A percentile compares a stretch with the other conserved stretches of the same genome.
phyloP scores from a whole-genome alignment of 805 yeast species.

The Zygoascus ofunaensis region DNA sequence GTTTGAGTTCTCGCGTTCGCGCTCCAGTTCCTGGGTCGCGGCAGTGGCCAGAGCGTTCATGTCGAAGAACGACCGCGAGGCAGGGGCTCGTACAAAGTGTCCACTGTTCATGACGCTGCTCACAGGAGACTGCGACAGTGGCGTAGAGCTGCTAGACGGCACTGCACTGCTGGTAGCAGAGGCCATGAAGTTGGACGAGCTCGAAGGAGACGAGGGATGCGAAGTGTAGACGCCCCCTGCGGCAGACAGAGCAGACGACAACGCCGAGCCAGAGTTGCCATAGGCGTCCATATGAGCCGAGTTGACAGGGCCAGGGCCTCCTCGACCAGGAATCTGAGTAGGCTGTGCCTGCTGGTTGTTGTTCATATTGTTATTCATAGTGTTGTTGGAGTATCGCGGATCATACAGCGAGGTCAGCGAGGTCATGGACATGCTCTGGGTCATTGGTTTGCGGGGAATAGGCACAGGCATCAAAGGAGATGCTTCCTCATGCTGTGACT shows the following conservation, averaged over 20 bases:
- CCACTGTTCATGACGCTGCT: constrained; percentile 6
- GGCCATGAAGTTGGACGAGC: background rate
- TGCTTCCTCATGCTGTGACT: constrained; percentile 1
- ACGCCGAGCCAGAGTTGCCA: background rate
- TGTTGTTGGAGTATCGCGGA: constrained; percentile 3
- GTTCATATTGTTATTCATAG: background rate
- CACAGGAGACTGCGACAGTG: constrained; percentile 1
- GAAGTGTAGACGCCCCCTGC: background rate
- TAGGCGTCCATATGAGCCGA: background rate
- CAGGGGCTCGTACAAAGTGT: constrained; percentile 17
- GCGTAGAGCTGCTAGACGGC: background rate
- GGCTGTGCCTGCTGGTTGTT: background rate
- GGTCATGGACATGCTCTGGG: constrained; percentile 11
- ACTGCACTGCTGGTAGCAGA: background rate
- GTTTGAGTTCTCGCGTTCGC: constrained; percentile 19
- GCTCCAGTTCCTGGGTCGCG: constrained; percentile 38
- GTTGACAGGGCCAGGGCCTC: too few relatives aligned
- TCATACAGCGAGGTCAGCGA: constrained; percentile 11
- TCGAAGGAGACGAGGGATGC: background rate
- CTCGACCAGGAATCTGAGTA: background rate
- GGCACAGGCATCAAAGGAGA: constrained; percentile 6
- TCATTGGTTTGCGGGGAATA: constrained; percentile 1
- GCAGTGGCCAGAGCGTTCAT: constrained; percentile 37
- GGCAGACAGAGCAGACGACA: background rate
- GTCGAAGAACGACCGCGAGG: constrained; percentile 22